These are phyloP conservation scores for Elsinoe ampelina DNA, from an alignment of 2,329 filamentous ascomycete genomes.

Conservation along the genomic window DNA sequence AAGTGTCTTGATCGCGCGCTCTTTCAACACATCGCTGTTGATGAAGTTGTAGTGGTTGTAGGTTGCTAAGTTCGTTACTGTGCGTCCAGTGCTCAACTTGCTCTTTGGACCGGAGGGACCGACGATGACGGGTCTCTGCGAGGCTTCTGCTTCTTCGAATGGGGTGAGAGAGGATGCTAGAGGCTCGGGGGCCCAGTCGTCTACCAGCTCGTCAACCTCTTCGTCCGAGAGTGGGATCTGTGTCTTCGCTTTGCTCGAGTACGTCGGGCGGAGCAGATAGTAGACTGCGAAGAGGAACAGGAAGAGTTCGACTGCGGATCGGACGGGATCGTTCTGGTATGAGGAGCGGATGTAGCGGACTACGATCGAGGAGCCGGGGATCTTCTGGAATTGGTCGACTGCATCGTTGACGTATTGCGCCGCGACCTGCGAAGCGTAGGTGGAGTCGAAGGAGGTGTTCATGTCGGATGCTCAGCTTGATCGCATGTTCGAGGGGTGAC, in stretches of 20 bases:
- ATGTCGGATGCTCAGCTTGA: neutral
- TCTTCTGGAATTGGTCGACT: slow-evolving; percentile 61
- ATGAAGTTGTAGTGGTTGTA: slow-evolving; percentile 99
- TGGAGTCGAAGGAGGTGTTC: slow-evolving; percentile 9
- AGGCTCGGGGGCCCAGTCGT: slow-evolving; percentile 93
- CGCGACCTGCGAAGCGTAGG: slow-evolving; percentile 15
- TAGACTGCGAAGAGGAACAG: slow-evolving; percentile 91
- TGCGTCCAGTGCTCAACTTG: slow-evolving; percentile 79
- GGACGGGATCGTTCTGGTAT: slow-evolving; percentile 93
- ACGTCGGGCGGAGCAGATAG: slow-evolving; percentile 84
- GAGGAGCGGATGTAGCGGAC: slow-evolving; percentile 93
- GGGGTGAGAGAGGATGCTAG: slow-evolving; percentile 65
- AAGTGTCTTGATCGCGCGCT: slow-evolving; percentile 87
- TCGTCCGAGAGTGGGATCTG: slow-evolving; percentile 85
- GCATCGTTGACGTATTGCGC: slow-evolving; percentile 16
- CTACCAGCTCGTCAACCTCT: slow-evolving; percentile 94
- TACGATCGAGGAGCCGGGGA: slow-evolving; percentile 89
- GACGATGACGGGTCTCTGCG: slow-evolving; percentile 77
- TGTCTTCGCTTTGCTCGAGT: slow-evolving; percentile 82
- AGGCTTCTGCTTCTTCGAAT: slow-evolving; percentile 71
- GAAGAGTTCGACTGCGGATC: slow-evolving; percentile 85
- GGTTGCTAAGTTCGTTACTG: slow-evolving; percentile 84
- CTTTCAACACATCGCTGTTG: slow-evolving; percentile 81
- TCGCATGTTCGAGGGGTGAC: neutral
- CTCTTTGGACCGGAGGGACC: slow-evolving; percentile 89